phyloP scores from a whole-genome alignment of 108 stramenopile species.

The Craspedostauros australis region DNA sequence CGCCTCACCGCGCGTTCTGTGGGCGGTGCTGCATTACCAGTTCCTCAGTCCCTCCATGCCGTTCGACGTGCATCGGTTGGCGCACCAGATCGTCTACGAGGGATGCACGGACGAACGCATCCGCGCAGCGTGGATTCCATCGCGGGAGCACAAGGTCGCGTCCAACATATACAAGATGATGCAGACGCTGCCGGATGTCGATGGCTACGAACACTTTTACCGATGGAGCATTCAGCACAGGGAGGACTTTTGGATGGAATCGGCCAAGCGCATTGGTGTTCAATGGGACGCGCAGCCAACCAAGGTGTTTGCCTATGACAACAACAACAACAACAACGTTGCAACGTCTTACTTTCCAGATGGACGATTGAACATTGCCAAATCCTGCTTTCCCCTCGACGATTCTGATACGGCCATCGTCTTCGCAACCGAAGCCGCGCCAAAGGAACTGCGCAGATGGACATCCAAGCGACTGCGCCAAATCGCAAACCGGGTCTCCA shows the following conservation, averaged over 20 bases:
- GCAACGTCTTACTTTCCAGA: conserved; percentile 26
- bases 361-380: conserved; percentile 24
- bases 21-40: conserved; percentile 14
- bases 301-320: conserved; percentile 3
- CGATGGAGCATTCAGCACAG: conserved; percentile 18
- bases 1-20: conserved; percentile 15
- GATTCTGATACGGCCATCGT: conserved; percentile 15
- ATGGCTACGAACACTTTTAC: conserved; percentile 23
- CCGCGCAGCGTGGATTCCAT: conserved; percentile 26
- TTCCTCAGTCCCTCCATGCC: conserved; percentile 17
- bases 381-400: conserved; percentile 23
- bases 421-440: conserved; percentile 10
- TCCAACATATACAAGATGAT: conserved; percentile 32
- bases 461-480: conserved; percentile 8
- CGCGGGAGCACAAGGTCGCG: conserved; percentile 2
- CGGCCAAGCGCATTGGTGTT: conserved; percentile 9
- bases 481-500: conserved; percentile 21
- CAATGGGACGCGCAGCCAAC: conserved; percentile 23
- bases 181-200: conserved; percentile 11
- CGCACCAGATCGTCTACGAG: conserved; percentile 13
- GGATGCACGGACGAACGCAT: conserved; percentile 19
- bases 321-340: background rate
- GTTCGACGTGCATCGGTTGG: conserved; percentile 13
- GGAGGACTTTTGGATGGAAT: conserved; percentile 33
- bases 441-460: conserved; percentile 10